These are phyloP conservation scores for Melocanna baccifera DNA, from an alignment of 176 grass and related monocot genomes.

Conservation along the genomic window DNA sequence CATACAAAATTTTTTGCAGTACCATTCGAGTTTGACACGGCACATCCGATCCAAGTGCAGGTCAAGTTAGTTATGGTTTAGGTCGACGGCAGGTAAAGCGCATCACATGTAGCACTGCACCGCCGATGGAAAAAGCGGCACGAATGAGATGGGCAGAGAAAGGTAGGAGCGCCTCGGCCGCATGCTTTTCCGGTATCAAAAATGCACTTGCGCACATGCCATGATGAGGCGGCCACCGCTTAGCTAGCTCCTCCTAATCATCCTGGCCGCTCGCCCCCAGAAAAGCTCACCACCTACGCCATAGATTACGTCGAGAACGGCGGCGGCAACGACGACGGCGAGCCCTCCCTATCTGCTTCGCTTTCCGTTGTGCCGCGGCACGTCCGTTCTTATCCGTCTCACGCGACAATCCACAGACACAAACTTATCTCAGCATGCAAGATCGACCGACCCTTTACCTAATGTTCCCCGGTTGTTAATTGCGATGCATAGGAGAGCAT, in stretches of 20 bases:
- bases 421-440: background rate
- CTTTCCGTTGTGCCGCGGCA: background rate
- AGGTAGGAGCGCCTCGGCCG: background rate
- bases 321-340: background rate
- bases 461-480: background rate
- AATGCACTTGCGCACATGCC: background rate
- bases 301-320: background rate
- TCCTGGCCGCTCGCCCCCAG: background rate
- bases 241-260: background rate
- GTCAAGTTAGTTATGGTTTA: constrained; percentile 20
- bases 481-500: no score
- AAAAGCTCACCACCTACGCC: background rate
- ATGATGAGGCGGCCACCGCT: background rate
- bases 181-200: background rate
- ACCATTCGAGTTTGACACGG: background rate
- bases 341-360: background rate
- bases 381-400: background rate
- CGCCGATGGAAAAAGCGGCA: background rate
- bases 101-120: no score
- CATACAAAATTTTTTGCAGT: no score
- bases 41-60: background rate
- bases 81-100: constrained; percentile 25
- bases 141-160: background rate
- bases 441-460: background rate
- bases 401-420: background rate